Percentiles rank a stretch among this genome's conserved stretches.
These are phyloP conservation scores for Monilinia polystroma DNA, from an alignment of 2,329 filamentous ascomycete genomes.

Conservation along the genomic window DNA sequence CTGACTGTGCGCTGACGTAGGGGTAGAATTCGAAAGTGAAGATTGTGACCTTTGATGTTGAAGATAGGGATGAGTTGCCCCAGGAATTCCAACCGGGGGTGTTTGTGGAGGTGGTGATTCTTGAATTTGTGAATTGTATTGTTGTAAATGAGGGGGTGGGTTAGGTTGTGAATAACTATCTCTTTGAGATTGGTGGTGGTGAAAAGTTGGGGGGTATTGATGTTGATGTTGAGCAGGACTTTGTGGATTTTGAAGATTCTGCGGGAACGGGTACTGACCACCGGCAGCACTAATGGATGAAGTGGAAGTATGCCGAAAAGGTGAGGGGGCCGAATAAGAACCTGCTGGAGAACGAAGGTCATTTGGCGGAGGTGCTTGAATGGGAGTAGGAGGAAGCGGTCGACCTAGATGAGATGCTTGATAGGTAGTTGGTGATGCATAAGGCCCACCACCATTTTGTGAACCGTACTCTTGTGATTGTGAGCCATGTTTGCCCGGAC, in stretches of 20 bases:
- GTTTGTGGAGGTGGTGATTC: slow-evolving; percentile 39
- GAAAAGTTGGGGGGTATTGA: slow-evolving; percentile 33
- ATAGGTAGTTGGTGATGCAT: slow-evolving; percentile 40
- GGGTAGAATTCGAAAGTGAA: slow-evolving; percentile 58
- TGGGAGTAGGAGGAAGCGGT: slow-evolving; percentile 43
- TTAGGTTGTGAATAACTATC: slow-evolving; percentile 38
- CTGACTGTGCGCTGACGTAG: slow-evolving; percentile 62
- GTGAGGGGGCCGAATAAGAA: slow-evolving; percentile 40
- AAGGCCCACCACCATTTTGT: slow-evolving; percentile 34
- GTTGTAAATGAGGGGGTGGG: slow-evolving; percentile 34
- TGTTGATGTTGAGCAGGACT: slow-evolving; percentile 40
- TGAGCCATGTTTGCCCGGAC: slow-evolving; percentile 36
- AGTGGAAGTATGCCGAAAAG: slow-evolving; percentile 39
- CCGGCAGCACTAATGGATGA: slow-evolving; percentile 32
- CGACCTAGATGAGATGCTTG: slow-evolving; percentile 37
- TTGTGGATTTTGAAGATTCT: slow-evolving; percentile 36
- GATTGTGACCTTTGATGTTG: slow-evolving; percentile 55
- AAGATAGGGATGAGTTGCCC: slow-evolving; percentile 40
- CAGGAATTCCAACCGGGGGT: slow-evolving; percentile 40
- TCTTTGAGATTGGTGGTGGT: slow-evolving; percentile 27
- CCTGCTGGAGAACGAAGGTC: slow-evolving; percentile 47
- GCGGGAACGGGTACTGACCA: slow-evolving; percentile 40
- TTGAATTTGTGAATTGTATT: slow-evolving; percentile 36
- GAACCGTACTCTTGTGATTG: slow-evolving; percentile 39
- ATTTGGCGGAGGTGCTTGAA: slow-evolving; percentile 43